Evolutionary conservation across 768 basidiomycete species (phyloP).

Genomic region (Lactifluus volemus): DNA sequence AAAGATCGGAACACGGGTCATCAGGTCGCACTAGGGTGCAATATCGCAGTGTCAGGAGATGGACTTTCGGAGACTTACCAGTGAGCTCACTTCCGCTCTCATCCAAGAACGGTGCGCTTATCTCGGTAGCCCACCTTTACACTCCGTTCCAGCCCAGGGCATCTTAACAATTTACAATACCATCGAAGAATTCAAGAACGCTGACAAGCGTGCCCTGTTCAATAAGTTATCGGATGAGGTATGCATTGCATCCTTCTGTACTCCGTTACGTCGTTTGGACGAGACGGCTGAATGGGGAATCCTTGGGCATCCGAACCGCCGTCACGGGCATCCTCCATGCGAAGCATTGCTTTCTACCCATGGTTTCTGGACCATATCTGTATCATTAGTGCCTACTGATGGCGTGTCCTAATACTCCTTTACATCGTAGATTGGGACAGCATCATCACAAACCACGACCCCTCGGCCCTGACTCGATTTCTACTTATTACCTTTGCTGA

Average conservation of each 20-base stretch:
- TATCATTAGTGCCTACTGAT: not conserved
- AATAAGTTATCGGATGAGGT: conserved; percentile 64
- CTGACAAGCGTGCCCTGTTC: conserved; percentile 84
- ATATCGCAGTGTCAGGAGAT: conserved; percentile 54
- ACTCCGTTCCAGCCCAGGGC: conserved; percentile 50
- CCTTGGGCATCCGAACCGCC: not conserved
- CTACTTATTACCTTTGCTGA: conserved; percentile 92
- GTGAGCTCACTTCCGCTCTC: conserved; percentile 31
- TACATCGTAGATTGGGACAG: conserved; percentile 57
- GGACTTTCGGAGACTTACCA: conserved; percentile 41
- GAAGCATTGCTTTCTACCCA: not conserved
- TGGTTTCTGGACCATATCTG: not conserved
- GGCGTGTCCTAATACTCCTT: not conserved
- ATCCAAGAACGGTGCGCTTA: not conserved
- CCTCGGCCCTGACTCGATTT: conserved; percentile 61
- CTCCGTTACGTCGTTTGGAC: not conserved
- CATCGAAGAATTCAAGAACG: conserved; percentile 88
- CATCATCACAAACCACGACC: conserved; percentile 43
- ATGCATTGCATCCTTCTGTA: conserved; percentile 11
- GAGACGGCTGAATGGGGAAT: not conserved
- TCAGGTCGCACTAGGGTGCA: conserved; percentile 64
- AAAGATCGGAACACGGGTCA: conserved; percentile 70
- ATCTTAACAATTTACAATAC: conserved; percentile 93
- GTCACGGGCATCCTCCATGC: too few species aligned
- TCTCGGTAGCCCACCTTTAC: conserved; percentile 35